Conservation (phyloP, 306 rosid genomes). For the Inga laurina region DNA sequence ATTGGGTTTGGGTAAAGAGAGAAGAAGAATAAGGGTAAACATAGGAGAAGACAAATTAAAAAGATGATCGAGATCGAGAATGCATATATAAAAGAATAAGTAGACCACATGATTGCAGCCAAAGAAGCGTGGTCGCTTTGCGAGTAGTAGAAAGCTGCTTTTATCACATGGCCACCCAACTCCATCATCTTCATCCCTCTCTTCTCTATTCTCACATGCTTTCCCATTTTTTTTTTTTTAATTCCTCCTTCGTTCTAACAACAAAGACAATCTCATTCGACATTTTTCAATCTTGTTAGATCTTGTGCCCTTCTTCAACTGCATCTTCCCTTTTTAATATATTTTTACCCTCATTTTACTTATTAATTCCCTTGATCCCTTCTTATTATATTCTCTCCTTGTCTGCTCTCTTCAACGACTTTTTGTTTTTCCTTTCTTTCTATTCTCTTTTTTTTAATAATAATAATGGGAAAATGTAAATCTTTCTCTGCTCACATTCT, state of each 20-base stretch:
- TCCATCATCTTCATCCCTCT: slow-evolving; percentile 31
- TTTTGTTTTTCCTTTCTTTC: not conserved
- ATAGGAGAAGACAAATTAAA: slow-evolving; percentile 33
- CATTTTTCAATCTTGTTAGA: slow-evolving; percentile 39
- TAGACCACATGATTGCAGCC: slow-evolving; percentile 95
- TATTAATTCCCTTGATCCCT: slow-evolving; percentile 8
- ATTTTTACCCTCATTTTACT: slow-evolving; percentile 34
- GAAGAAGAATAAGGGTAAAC: slow-evolving; percentile 20
- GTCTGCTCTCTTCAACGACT: not conserved
- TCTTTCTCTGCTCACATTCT: slow-evolving; percentile 31
- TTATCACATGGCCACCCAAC: slow-evolving; percentile 82
- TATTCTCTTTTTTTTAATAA: not conserved
- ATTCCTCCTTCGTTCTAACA: slow-evolving; percentile 8
- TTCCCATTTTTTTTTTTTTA: slow-evolving; percentile 3
- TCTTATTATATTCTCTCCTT: slow-evolving; percentile 34
- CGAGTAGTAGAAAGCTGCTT: slow-evolving; percentile 71
- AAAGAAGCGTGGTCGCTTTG: slow-evolving; percentile 95
- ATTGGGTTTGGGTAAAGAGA: not conserved
- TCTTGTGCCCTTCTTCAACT: slow-evolving; percentile 56
- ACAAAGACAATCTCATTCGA: slow-evolving; percentile 7
- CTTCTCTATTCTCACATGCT: slow-evolving; percentile 29
- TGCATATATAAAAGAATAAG: slow-evolving; percentile 19
- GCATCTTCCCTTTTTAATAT: slow-evolving; percentile 30
- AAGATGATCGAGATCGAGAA: not conserved
- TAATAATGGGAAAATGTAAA: not conserved